Evolutionary conservation across 139 green algal genomes (phyloP).

Genomic region (Edaphochlamys debaryana): DNA sequence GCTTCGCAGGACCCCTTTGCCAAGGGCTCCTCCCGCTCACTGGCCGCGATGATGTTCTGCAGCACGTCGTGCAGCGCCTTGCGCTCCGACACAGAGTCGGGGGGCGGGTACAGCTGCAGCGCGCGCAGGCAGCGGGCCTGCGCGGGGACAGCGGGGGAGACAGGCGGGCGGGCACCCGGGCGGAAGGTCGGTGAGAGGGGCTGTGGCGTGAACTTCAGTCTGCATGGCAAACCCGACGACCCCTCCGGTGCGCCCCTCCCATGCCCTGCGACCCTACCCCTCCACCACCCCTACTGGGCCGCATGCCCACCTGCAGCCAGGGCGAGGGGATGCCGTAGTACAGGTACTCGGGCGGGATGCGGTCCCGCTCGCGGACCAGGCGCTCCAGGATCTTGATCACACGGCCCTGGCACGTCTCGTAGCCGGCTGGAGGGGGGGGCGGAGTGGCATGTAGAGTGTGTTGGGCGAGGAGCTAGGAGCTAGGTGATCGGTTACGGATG

Average conservation of each 20-base stretch:
- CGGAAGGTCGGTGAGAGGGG: too few species aligned
- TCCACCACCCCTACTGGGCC: too few species aligned
- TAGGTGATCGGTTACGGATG: too few species aligned
- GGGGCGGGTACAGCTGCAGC: conserved; percentile 94
- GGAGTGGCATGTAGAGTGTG: too few species aligned
- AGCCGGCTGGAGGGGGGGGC: conserved; percentile 79
- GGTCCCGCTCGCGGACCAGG: conserved; percentile 66
- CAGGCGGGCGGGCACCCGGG: too few species aligned
- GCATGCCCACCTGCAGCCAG: conserved; percentile 97
- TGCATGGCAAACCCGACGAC: too few species aligned
- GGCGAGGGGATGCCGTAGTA: conserved; percentile 98
- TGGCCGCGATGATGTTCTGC: conserved; percentile 64
- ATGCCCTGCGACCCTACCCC: too few species aligned
- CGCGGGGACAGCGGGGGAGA: background rate
- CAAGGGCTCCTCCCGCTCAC: conserved; percentile 20
- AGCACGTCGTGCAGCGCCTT: conserved; percentile 71
- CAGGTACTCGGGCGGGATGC: conserved; percentile 91
- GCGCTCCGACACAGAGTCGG: conserved; percentile 74
- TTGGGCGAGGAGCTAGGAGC: too few species aligned
- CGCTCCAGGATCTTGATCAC: conserved; percentile 89
- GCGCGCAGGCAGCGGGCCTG: conserved; percentile 75
- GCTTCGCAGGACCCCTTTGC: too few species aligned
- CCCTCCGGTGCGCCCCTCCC: too few species aligned
- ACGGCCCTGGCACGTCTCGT: conserved; percentile 83
- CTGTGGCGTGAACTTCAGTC: too few species aligned